phyloP scores from a whole-genome alignment of 1,284 basidiomycete species.

The Ganoderma boninense region DNA sequence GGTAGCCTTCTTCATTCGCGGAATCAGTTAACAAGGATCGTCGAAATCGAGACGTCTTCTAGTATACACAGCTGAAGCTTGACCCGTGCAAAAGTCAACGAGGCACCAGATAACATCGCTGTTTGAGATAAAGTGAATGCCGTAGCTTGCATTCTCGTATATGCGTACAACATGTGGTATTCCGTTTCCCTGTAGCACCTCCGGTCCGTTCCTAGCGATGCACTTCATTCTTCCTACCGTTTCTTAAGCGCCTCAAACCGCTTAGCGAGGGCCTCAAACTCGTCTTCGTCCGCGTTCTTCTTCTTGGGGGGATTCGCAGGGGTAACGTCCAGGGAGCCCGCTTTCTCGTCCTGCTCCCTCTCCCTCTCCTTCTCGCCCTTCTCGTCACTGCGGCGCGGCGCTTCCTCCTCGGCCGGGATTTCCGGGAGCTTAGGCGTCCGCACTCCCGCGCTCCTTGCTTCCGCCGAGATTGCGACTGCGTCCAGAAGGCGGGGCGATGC shows the following conservation, averaged over 20 bases:
- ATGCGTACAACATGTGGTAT: background rate
- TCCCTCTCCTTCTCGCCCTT: background rate
- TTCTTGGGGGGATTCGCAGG: slow-evolving; percentile 37
- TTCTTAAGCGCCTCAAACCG: slow-evolving; percentile 86
- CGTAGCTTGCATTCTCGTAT: background rate
- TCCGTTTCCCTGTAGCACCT: background rate
- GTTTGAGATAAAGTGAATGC: background rate
- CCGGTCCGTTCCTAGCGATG: background rate
- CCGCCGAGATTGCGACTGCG: slow-evolving; percentile 42
- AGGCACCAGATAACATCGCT: background rate
- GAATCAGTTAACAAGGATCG: background rate
- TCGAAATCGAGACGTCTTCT: background rate
- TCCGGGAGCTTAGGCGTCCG: slow-evolving; percentile 53
- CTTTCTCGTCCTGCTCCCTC: background rate
- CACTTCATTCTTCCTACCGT: slow-evolving; percentile 48
- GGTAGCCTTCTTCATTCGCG: background rate
- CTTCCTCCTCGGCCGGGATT: slow-evolving; percentile 54
- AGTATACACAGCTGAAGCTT: background rate
- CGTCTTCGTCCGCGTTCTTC: slow-evolving; percentile 58
- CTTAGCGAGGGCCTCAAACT: slow-evolving; percentile 74
- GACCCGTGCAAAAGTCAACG: background rate
- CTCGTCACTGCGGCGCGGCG: slow-evolving; percentile 32
- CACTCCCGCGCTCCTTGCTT: slow-evolving; percentile 42
- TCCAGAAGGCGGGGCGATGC: slow-evolving; percentile 35
- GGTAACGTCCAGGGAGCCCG: slow-evolving; percentile 32